phyloP scores from a whole-genome alignment of 805 yeast species.

The Candida ficus region DNA sequence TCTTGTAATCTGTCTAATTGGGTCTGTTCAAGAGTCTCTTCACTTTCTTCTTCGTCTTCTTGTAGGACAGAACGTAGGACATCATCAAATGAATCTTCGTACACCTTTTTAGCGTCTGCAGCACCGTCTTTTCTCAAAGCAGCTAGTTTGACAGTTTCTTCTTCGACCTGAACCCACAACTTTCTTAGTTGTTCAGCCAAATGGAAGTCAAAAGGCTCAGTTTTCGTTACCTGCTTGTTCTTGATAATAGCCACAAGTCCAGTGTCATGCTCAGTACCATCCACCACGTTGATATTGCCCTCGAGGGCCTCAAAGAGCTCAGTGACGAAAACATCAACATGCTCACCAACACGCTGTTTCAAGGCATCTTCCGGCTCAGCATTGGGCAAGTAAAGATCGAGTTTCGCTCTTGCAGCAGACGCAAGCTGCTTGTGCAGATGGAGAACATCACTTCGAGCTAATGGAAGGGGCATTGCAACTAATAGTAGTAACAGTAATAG shows the following conservation, averaged over 20 bases:
- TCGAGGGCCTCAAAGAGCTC: slow-evolving; percentile 54
- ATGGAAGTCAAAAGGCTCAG: slow-evolving; percentile 68
- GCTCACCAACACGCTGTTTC: slow-evolving; percentile 36
- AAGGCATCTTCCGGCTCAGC: slow-evolving; percentile 38
- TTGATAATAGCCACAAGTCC: neutral
- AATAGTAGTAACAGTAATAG: too few species aligned
- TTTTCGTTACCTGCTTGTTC: slow-evolving; percentile 22
- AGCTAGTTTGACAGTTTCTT: slow-evolving; percentile 52
- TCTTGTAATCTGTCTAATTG: slow-evolving; percentile 10
- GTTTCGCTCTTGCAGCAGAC: slow-evolving; percentile 36
- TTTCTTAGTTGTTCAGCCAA: slow-evolving; percentile 55
- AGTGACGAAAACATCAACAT: slow-evolving; percentile 41
- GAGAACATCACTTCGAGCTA: slow-evolving; percentile 49
- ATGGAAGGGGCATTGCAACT: slow-evolving; percentile 22
- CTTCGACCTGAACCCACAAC: slow-evolving; percentile 55
- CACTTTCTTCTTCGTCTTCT: slow-evolving; percentile 4
- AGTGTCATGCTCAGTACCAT: slow-evolving; percentile 36
- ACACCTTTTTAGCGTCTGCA: slow-evolving; percentile 30
- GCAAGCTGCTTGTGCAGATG: slow-evolving; percentile 41
- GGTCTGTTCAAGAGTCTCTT: too few species aligned
- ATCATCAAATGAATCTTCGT: slow-evolving; percentile 33
- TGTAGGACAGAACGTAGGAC: slow-evolving; percentile 8
- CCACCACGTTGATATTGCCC: slow-evolving; percentile 46
- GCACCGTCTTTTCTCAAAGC: slow-evolving; percentile 52
- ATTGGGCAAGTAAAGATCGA: slow-evolving; percentile 44